Percentiles rank a stretch among this genome's conserved stretches.
These are phyloP conservation scores for Trypanosoma rangeli DNA, from an alignment of 208 protist species.

Conservation along the genomic window DNA sequence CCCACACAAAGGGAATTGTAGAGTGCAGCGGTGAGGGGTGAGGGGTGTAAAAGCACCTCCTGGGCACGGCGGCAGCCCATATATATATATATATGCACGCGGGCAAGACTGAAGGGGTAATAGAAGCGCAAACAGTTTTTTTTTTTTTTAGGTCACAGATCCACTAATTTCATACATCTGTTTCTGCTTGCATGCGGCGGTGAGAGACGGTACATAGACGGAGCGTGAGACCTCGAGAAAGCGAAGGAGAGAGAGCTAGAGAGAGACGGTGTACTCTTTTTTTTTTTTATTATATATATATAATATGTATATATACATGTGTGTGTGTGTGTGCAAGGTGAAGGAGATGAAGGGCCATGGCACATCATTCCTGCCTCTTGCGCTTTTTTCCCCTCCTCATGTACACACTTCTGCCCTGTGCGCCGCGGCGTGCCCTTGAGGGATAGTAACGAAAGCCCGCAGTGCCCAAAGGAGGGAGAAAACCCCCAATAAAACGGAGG, in stretches of 20 bases:
- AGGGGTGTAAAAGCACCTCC: no score
- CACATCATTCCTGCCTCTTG: no score
- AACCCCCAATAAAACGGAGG: neutral
- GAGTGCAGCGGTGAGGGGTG: no score
- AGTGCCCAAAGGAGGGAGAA: slow-evolving; percentile 12
- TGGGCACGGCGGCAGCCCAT: no score
- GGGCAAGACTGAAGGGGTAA: no score
- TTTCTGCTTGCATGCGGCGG: neutral
- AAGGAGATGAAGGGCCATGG: no score
- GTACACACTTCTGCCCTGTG: neutral
- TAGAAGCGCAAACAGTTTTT: no score
- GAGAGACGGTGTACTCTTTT: neutral
- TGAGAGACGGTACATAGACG: neutral
- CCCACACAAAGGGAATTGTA: no score
- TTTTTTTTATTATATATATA: no score
- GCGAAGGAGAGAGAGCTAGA: neutral
- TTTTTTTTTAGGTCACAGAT: no score
- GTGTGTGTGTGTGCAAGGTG: neutral
- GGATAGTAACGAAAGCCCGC: slow-evolving; percentile 12
- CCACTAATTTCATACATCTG: neutral
- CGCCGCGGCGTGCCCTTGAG: slow-evolving; percentile 10
- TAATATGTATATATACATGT: slow-evolving; percentile 5
- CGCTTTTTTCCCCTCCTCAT: no score
- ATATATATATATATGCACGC: no score
- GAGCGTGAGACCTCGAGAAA: neutral